These are phyloP conservation scores for Apiospora aurea DNA, from an alignment of 2,329 filamentous ascomycete species.

Conservation along the genomic window DNA sequence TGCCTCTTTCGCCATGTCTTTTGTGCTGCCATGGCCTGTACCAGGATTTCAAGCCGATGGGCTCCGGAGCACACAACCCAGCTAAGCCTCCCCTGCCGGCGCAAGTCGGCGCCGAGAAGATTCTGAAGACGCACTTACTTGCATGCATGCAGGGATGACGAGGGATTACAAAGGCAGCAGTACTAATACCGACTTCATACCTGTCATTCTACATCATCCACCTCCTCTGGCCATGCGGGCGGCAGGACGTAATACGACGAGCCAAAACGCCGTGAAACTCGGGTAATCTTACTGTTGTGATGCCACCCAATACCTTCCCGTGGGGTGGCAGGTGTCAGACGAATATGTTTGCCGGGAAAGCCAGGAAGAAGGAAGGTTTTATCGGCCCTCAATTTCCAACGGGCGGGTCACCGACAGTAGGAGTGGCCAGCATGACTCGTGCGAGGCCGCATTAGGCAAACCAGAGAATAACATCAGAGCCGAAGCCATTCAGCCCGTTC, in stretches of 20 bases:
- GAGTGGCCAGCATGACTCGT: background rate
- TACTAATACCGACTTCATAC: background rate
- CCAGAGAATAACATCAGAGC: background rate
- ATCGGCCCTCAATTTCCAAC: background rate
- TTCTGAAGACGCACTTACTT: background rate
- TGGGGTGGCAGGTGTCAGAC: background rate
- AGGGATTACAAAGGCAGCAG: background rate
- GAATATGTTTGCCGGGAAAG: background rate
- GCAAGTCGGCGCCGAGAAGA: background rate
- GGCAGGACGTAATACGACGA: background rate
- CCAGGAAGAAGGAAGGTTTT: background rate
- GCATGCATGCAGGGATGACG: background rate
- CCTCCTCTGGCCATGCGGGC: background rate
- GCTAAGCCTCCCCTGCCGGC: background rate
- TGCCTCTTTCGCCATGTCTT: conserved; percentile 1
- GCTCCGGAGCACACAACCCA: background rate
- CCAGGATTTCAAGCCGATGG: background rate
- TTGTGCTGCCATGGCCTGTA: background rate
- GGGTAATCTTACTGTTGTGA: background rate
- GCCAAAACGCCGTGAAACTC: background rate
- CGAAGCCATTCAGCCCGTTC: background rate
- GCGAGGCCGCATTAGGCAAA: background rate
- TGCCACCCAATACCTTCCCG: background rate
- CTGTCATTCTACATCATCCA: background rate
- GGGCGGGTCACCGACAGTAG: background rate